Evolutionary conservation across 2,329 filamentous ascomycete genomes (phyloP), one percentile per base, ranked within the genome.

Genomic region (Akanthomyces muscarius): DNA sequence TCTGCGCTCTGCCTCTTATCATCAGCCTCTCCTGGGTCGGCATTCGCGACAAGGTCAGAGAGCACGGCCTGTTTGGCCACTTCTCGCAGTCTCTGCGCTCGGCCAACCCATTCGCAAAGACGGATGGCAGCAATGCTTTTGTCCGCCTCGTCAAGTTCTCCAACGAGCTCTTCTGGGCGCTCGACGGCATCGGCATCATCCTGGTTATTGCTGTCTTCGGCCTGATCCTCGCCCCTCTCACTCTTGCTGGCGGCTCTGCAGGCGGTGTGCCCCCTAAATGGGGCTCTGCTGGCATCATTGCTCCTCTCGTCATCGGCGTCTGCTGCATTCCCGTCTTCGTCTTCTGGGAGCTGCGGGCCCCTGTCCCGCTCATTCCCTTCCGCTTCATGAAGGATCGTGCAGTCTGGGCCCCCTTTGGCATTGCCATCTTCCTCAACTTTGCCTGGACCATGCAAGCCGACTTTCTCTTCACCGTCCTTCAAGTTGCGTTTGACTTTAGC

Each of bases 371-470:
- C 66, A 74, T 88, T 1, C 86, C 86, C 5, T 88, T 89, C 73
- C 62, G 75, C 62, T 76, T 87, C 2, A 78, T 89, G 68, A 85
- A 83, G 72, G 85, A 89, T 69, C 84, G 87, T 25, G 80, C 79
- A n/a, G 81, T 89, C 30, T 89, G 86, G 84, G 85, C 79, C 5
- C 80, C 86, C 5, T 72, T 89, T 36, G 84, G 83, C 3, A 86
- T 89, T 50, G 85, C 80, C 10, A 65, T 78, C 53, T 73, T 83
- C 68, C 77, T 86, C 68, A 85, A 83, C 75, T 84, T 83, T 68
- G 73, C 81, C 21, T 89, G 85, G 85, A 82, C 81, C 65, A 78
- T 88, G 72, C 86, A 89, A 71, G 84, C 82, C 25, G 83, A 88
- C 69, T 89, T 83, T 71, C 78, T 89, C 3, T 89, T 82, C 74